phyloP scores from a whole-genome alignment of 257 asterid species.

The Verbena officinalis region DNA sequence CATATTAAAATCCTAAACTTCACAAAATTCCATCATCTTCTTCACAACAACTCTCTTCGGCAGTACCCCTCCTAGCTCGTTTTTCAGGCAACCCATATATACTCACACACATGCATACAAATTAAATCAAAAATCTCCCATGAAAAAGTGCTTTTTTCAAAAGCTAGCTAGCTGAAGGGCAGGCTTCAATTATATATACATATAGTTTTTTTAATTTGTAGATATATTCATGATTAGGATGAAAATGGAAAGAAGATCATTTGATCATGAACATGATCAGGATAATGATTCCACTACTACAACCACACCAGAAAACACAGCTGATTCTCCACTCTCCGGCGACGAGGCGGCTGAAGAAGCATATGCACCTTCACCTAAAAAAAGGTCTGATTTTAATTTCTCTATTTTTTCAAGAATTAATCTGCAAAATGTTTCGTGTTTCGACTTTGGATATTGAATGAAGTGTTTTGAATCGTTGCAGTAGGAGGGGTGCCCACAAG shows the following conservation, averaged over 20 bases:
- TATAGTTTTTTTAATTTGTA: background rate
- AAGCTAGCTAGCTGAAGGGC: slow-evolving; percentile 22
- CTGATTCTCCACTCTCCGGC: slow-evolving; percentile 54
- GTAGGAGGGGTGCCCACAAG: slow-evolving; percentile 58
- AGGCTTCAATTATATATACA: background rate
- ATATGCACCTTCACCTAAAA: slow-evolving; percentile 56
- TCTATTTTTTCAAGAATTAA: background rate
- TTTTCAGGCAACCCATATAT: slow-evolving; percentile 19
- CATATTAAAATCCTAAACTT: slow-evolving; percentile 40
- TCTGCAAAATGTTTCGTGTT: background rate
- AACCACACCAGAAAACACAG: slow-evolving; percentile 45
- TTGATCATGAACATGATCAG: slow-evolving; percentile 36
- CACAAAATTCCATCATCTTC: slow-evolving; percentile 44
- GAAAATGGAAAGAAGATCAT: slow-evolving; percentile 45
- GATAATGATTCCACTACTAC: slow-evolving; percentile 42
- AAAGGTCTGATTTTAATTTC: slow-evolving; percentile 52
- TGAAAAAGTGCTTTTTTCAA: slow-evolving; percentile 8
- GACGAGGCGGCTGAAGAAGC: slow-evolving; percentile 61
- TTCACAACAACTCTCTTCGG: slow-evolving; percentile 44
- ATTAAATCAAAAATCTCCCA: too few relatives aligned
- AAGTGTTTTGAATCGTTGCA: slow-evolving; percentile 3
- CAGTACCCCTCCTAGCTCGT: slow-evolving; percentile 22
- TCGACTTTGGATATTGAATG: background rate
- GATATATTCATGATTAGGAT: background rate
- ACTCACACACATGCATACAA: slow-evolving; percentile 20